Evolutionary conservation across 164 flowering plant species (phyloP).

Genomic region (Santalum album): DNA sequence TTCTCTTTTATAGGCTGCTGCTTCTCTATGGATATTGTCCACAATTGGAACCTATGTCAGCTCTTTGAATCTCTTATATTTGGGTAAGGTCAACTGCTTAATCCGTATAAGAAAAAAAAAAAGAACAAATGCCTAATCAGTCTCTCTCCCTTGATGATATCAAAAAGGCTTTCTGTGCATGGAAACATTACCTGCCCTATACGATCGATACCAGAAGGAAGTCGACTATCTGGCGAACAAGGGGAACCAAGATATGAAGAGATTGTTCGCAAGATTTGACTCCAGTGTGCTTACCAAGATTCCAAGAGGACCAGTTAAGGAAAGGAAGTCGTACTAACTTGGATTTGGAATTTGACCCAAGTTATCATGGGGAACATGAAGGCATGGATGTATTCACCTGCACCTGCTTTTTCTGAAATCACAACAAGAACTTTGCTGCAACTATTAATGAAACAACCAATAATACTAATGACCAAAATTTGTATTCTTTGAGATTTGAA

Average conservation of each 20-base stretch:
- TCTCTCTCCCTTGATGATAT: neutral
- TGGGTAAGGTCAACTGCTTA: constrained; percentile 15
- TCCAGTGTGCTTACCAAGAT: constrained; percentile 35
- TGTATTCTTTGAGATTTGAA: no score
- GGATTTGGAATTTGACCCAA: no score
- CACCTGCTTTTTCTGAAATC: no score
- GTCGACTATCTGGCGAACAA: constrained; percentile 28
- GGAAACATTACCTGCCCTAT: constrained; percentile 31
- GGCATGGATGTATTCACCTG: no score
- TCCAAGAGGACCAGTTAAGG: constrained; percentile 41
- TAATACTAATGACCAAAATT: no score
- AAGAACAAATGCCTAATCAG: neutral
- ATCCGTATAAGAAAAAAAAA: neutral
- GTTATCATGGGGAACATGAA: no score
- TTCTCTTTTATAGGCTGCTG: constrained; percentile 17
- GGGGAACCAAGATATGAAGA: constrained; percentile 30
- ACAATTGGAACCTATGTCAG: constrained; percentile 30
- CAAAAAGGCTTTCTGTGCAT: constrained; percentile 26
- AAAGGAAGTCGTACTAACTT: constrained; percentile 18
- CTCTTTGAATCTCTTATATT: constrained; percentile 30
- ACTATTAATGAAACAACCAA: no score
- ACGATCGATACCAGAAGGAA: constrained; percentile 32
- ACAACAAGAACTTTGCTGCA: no score
- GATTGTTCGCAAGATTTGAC: constrained; percentile 25
- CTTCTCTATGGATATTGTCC: constrained; percentile 34